phyloP scores from a whole-genome alignment of 2,329 filamentous ascomycete genomes.

The Eurotiales sp. region DNA sequence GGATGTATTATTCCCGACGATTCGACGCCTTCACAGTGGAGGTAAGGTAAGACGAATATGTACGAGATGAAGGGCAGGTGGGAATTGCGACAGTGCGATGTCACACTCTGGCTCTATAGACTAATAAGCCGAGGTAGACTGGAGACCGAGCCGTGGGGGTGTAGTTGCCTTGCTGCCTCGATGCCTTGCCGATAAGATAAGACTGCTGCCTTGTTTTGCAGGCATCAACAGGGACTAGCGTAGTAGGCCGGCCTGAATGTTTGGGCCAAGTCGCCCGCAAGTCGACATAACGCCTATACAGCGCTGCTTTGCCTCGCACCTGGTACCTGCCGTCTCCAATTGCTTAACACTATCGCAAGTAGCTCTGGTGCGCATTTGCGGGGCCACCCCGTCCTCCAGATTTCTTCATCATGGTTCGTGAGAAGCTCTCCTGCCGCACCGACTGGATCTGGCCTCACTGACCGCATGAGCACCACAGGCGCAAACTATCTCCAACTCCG shows the following conservation, averaged over 20 bases:
- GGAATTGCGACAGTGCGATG: no score
- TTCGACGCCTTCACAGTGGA: background rate
- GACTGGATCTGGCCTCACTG: slow-evolving; percentile 9
- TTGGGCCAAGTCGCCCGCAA: slow-evolving; percentile 16
- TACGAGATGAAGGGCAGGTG: background rate
- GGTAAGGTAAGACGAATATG: background rate
- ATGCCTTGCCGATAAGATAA: slow-evolving; percentile 16
- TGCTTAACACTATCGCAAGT: slow-evolving; percentile 8
- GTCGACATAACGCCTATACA: background rate
- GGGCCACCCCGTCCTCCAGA: background rate
- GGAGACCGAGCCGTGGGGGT: background rate
- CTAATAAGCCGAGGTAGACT: background rate
- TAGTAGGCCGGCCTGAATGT: background rate
- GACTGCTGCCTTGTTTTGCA: slow-evolving; percentile 2
- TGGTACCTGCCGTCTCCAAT: slow-evolving; percentile 7
- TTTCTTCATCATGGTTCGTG: slow-evolving; percentile 15
- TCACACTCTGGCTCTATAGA: no score
- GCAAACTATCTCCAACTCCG: slow-evolving; percentile 77
- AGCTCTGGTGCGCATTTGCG: background rate
- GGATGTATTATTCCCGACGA: background rate
- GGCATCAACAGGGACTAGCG: background rate
- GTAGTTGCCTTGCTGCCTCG: slow-evolving; percentile 3
- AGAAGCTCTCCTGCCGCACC: slow-evolving; percentile 7
- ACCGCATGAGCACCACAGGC: slow-evolving; percentile 45
- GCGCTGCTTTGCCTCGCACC: background rate